Evolutionary conservation across 306 rosid species (phyloP).

Genomic region (Cyamopsis tetragonoloba): DNA sequence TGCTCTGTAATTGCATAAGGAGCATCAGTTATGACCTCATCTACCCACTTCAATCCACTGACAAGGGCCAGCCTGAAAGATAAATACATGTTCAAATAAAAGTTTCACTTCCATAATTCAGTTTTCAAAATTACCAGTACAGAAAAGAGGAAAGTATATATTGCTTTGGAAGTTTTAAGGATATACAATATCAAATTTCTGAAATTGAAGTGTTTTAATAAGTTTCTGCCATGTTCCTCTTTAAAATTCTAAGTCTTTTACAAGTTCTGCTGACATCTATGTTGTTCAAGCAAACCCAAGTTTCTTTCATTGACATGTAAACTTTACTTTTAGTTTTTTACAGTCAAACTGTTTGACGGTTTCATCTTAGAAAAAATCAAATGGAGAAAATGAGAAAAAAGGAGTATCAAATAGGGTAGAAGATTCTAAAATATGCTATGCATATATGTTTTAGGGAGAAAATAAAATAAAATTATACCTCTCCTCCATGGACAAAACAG

Average conservation of each 20-base stretch:
- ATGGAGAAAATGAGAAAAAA: not conserved
- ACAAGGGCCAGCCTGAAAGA: constrained; percentile 78
- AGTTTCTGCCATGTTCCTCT: not conserved
- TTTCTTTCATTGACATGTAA: not conserved
- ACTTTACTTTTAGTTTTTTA: not conserved
- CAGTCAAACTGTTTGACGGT: not conserved
- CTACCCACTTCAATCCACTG: constrained; percentile 99
- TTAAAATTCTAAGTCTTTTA: not conserved
- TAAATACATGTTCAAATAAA: constrained; percentile 6
- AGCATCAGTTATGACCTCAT: constrained; percentile 91
- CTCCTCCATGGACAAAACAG: constrained; percentile 87
- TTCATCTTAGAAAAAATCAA: not conserved
- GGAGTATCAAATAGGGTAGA: not conserved
- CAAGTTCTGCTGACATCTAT: not conserved
- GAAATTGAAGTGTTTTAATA: not conserved
- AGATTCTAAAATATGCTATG: not conserved
- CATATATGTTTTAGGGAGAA: not conserved
- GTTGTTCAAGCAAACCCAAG: not conserved
- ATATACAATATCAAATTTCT: not conserved
- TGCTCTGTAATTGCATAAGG: constrained; percentile 92
- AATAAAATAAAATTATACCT: constrained; percentile 39
- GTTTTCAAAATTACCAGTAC: not conserved
- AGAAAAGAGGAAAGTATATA: not conserved
- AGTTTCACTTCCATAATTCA: not conserved
- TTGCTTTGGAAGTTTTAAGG: not conserved